A percentile compares a stretch with the other conserved stretches of the same genome.
phyloP scores from a whole-genome alignment of 345 rosid genomes.

The Pseudoturritis turrita region DNA sequence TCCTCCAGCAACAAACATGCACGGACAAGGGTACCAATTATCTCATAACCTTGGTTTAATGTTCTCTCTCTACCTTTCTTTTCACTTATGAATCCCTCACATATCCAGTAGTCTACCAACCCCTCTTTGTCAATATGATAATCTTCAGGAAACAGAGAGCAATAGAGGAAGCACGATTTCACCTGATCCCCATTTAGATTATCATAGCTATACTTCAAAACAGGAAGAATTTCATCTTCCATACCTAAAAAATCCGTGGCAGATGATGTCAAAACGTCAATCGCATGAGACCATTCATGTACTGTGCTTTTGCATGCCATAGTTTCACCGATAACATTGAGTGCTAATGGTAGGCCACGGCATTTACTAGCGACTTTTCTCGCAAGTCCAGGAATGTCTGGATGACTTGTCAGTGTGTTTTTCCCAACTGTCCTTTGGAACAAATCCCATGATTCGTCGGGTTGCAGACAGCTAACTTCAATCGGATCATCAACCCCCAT shows the following conservation, averaged over 20 bases:
- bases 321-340: background rate
- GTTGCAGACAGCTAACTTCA: background rate
- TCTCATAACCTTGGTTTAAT: no score
- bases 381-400: background rate
- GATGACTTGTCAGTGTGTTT: background rate
- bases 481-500: slow-evolving; percentile 3
- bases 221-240: background rate
- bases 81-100: no score
- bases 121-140: background rate
- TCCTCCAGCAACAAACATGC: no score
- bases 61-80: no score
- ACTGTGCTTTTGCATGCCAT: background rate
- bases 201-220: background rate
- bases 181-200: background rate
- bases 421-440: background rate
- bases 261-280: background rate
- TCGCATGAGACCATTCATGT: background rate
- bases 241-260: background rate
- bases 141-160: slow-evolving; percentile 38
- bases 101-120: background rate
- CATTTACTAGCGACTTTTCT: background rate
- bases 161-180: background rate
- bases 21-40: no score
- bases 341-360: background rate
- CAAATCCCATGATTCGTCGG: background rate